Conservation (phyloP, 495 filamentous ascomycete genomes). For the Saxophila tyrrhenica region DNA sequence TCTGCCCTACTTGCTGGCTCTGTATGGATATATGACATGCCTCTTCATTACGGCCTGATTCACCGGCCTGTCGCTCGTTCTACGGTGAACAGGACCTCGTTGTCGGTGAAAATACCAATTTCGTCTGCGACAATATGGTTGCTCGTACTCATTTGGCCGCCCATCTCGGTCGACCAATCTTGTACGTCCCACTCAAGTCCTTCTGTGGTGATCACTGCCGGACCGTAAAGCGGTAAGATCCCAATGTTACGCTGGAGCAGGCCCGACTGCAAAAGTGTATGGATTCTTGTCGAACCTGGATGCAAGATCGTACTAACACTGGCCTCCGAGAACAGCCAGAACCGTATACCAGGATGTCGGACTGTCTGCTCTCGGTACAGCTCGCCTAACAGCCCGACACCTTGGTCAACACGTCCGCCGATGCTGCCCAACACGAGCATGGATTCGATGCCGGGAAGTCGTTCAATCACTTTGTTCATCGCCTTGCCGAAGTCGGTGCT, state of each 20-base stretch:
- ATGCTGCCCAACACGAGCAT: constrained; percentile 72
- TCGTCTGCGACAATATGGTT: constrained; percentile 58
- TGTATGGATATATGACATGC: neutral
- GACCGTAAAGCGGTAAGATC: constrained; percentile 69
- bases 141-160: constrained; percentile 79
- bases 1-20: neutral
- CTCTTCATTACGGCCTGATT: neutral
- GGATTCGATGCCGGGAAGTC: constrained; percentile 24
- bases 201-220: constrained; percentile 57
- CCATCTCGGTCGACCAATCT: constrained; percentile 71
- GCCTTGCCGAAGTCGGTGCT: constrained; percentile 74
- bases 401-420: constrained; percentile 85
- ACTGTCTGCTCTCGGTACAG: constrained; percentile 37
- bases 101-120: constrained; percentile 51
- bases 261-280: constrained; percentile 37
- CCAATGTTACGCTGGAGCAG: constrained; percentile 59
- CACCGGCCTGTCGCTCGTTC: constrained; percentile 31
- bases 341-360: constrained; percentile 17
- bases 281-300: constrained; percentile 54
- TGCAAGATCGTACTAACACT: constrained; percentile 71
- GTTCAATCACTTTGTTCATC: constrained; percentile 47
- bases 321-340: constrained; percentile 57
- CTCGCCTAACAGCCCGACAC: constrained; percentile 72
- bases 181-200: constrained; percentile 86
- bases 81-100: constrained; percentile 73